These are phyloP conservation scores for Xylogone sp. DNA, from an alignment of 2,329 filamentous ascomycete species.

Conservation along the genomic window DNA sequence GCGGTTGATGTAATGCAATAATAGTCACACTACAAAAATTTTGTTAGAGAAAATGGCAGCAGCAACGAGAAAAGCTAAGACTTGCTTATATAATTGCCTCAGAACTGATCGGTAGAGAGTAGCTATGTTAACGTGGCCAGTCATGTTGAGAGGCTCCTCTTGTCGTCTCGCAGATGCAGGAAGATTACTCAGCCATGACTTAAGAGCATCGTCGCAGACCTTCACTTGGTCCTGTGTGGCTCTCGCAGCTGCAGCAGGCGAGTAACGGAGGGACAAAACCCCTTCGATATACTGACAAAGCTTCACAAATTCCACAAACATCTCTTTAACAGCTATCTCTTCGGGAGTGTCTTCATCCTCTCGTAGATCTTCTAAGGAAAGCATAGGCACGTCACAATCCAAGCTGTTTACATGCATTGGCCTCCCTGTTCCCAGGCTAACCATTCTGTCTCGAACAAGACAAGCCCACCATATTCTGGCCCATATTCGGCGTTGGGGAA, in stretches of 20 bases:
- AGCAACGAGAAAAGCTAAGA: background rate
- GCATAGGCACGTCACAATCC: conserved; percentile 15
- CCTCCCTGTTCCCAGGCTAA: conserved; percentile 15
- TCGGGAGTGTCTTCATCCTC: conserved; percentile 14
- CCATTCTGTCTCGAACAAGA: conserved; percentile 14
- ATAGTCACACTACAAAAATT: background rate
- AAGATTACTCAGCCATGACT: conserved; percentile 3
- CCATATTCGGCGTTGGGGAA: conserved; percentile 13
- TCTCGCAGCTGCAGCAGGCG: background rate
- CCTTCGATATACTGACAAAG: conserved; percentile 18
- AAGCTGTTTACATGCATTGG: conserved; percentile 19
- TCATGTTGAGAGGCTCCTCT: background rate
- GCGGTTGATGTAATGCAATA: conserved; percentile 2
- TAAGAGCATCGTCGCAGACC: conserved; percentile 11
- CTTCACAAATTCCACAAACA: conserved; percentile 17
- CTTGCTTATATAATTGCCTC: background rate
- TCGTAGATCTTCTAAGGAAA: conserved; percentile 10
- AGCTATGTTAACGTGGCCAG: conserved; percentile 1
- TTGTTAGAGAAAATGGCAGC: background rate
- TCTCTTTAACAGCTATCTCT: conserved; percentile 12
- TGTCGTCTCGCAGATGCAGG: conserved; percentile 2
- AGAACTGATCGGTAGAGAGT: conserved; percentile 1
- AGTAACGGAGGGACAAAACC: conserved; percentile 11
- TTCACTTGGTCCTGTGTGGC: conserved; percentile 4
- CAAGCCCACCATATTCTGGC: conserved; percentile 19